phyloP scores from a whole-genome alignment of 208 protist species.

The Vickermania spadyakhi region DNA sequence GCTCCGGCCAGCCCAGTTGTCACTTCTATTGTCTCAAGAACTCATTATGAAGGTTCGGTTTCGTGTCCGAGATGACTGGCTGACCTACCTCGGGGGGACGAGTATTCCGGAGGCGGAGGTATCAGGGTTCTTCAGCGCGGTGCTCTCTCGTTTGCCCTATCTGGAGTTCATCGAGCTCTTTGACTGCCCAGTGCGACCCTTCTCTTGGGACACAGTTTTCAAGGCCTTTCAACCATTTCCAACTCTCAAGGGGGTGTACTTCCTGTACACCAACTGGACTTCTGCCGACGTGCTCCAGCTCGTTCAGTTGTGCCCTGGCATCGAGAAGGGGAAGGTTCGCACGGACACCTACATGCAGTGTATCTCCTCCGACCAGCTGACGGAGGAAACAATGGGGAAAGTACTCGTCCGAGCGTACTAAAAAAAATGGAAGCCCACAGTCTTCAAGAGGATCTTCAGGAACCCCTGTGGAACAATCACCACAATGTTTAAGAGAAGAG shows the following conservation, averaged over 20 bases:
- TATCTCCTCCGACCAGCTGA: not conserved
- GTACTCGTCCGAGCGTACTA: not conserved
- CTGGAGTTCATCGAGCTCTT: not conserved
- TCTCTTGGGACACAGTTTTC: not conserved
- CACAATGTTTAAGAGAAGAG: too few species aligned
- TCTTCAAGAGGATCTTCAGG: too few species aligned
- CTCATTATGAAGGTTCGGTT: not conserved
- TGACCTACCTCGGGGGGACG: not conserved
- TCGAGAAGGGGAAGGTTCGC: not conserved
- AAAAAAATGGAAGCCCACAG: too few species aligned
- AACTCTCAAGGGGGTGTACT: not conserved
- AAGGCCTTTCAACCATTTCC: not conserved
- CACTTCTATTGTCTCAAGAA: not conserved
- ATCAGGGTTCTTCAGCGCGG: not conserved
- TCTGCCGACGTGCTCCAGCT: slow-evolving; percentile 1
- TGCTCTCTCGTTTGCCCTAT: not conserved
- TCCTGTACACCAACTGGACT: not conserved
- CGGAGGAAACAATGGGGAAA: not conserved
- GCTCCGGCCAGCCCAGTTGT: slow-evolving; percentile 1
- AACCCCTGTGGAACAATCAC: too few species aligned
- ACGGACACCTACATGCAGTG: slow-evolving; percentile 3
- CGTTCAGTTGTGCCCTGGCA: not conserved
- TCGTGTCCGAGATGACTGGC: not conserved
- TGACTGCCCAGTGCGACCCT: not conserved
- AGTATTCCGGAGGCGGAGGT: not conserved